These are phyloP conservation scores for Yamadazyma kitorensis DNA, from an alignment of 805 yeast species.

Conservation along the genomic window DNA sequence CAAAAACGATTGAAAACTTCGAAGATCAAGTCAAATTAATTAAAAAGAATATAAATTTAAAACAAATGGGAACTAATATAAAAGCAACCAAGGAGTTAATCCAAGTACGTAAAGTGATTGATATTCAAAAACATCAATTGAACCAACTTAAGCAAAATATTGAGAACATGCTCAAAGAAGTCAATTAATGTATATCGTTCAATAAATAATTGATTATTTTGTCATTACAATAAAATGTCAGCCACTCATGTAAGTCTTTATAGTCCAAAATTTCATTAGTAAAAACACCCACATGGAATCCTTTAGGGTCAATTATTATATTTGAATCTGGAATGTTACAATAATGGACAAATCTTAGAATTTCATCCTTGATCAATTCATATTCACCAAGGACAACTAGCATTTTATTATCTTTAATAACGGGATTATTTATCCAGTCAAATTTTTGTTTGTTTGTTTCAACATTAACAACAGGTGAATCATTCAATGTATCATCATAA, in stretches of 20 bases:
- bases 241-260: constrained; percentile 2
- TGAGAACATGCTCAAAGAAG: background rate
- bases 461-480: constrained; percentile 26
- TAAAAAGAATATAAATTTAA: constrained; percentile 2
- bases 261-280: constrained; percentile 29
- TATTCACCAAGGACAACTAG: constrained; percentile 27
- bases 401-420: constrained; percentile 17
- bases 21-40: constrained; percentile 19
- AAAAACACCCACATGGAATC: constrained; percentile 29
- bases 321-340: constrained; percentile 10
- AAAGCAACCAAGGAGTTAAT: background rate
- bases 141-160: background rate
- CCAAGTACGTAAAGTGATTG: background rate
- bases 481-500: constrained; percentile 27
- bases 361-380: constrained; percentile 26
- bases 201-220: constrained; percentile 1
- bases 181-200: too few species aligned
- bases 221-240: background rate
- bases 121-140: background rate
- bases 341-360: constrained; percentile 20
- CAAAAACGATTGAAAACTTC: constrained; percentile 14
- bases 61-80: constrained; percentile 7
- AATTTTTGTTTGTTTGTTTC: constrained; percentile 18
- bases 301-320: constrained; percentile 23
- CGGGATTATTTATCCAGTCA: constrained; percentile 13